Evolutionary conservation across 768 basidiomycete genomes (phyloP).

Genomic region (Suillus tomentosus): DNA sequence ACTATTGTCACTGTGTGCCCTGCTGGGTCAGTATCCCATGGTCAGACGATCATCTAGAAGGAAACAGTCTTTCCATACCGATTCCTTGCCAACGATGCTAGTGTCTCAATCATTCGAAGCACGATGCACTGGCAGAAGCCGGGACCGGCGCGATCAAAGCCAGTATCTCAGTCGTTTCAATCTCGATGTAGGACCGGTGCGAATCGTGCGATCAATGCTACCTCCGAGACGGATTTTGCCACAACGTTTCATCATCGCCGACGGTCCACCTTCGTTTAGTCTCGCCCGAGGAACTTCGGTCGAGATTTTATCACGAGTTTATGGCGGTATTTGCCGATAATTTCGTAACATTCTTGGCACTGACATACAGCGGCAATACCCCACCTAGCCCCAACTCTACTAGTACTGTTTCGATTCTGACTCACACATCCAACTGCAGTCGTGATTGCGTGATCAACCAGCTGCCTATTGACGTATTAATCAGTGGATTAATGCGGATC

Average conservation of each 20-base stretch:
- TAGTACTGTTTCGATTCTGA: not conserved
- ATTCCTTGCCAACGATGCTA: not conserved
- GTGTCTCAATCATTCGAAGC: not conserved
- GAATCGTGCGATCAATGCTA: not conserved
- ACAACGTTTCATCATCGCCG: not conserved
- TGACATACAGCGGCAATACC: not conserved
- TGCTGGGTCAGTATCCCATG: not conserved
- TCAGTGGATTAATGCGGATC: not conserved
- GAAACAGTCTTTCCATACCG: not conserved
- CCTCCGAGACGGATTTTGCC: not conserved
- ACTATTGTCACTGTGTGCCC: not conserved
- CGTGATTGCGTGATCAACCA: not conserved
- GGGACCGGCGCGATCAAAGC: not conserved
- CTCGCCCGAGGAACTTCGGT: not conserved
- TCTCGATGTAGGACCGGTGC: not conserved
- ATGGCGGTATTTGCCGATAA: not conserved
- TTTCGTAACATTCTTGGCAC: not conserved
- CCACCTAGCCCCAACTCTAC: not conserved
- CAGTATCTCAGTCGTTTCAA: not conserved
- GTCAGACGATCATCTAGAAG: not conserved
- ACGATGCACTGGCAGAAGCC: not conserved
- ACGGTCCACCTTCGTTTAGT: not conserved
- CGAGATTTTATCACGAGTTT: not conserved
- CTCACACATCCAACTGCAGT: not conserved
- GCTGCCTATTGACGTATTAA: not conserved